Conservation (phyloP, 176 grass and related monocot genomes). For the Themeda triandra region DNA sequence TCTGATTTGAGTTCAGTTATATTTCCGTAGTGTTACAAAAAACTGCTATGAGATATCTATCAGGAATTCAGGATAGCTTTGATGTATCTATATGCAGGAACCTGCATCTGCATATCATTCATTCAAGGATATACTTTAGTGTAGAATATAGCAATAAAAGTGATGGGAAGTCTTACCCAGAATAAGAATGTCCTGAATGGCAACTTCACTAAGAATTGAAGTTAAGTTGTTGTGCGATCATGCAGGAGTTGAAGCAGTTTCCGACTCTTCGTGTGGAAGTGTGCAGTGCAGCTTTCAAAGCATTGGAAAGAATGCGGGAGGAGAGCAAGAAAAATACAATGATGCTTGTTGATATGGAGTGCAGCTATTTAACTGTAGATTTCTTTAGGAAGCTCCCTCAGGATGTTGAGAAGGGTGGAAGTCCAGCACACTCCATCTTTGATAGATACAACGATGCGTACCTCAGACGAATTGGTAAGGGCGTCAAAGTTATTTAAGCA, state of each 20-base stretch:
- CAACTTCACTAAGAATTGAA: background rate
- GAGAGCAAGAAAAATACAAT: conserved; percentile 97
- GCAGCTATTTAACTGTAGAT: conserved; percentile 94
- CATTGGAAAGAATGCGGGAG: conserved; percentile 94
- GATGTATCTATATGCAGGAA: background rate
- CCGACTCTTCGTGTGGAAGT: conserved; percentile 87
- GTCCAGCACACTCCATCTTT: conserved; percentile 95
- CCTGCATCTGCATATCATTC: background rate
- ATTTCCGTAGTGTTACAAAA: background rate
- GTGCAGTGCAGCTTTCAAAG: conserved; percentile 80
- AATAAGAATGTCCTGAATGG: background rate
- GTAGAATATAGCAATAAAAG: background rate
- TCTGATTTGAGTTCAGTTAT: background rate
- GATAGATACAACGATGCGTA: conserved; percentile 98
- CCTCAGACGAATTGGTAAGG: conserved; percentile 82
- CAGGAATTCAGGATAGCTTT: background rate
- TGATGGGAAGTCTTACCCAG: background rate
- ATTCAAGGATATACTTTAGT: background rate
- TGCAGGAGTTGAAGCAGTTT: conserved; percentile 95
- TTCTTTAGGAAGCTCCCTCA: conserved; percentile 99
- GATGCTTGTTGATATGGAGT: conserved; percentile 97
- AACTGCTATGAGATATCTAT: background rate
- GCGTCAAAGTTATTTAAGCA: background rate
- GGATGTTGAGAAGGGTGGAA: conserved; percentile 96
- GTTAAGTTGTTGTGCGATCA: background rate